Percentiles rank a stretch among this genome's conserved stretches.
Conservation (phyloP, 768 basidiomycete species). For the Phaeotremella fagi region DNA sequence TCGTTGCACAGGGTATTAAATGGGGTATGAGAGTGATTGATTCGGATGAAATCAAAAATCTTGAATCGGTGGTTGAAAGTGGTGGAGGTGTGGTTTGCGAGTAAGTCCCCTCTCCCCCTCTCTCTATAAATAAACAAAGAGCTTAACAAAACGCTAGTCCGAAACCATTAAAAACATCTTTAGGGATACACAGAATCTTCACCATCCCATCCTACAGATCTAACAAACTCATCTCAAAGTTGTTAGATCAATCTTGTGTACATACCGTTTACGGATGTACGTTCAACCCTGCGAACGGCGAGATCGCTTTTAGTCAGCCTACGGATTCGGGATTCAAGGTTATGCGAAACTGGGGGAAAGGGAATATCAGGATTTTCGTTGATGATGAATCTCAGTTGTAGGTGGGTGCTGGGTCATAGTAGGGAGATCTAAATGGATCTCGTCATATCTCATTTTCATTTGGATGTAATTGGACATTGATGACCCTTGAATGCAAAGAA, state of each 20-base stretch:
- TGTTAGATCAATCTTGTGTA: conserved; percentile 33
- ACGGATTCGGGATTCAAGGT: conserved; percentile 38
- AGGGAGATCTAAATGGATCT: no score
- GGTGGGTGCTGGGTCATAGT: no score
- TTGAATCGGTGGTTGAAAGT: conserved; percentile 15
- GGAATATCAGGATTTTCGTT: conserved; percentile 42
- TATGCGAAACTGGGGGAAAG: conserved; percentile 44
- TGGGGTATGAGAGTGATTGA: conserved; percentile 38
- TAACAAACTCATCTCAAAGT: conserved; percentile 18
- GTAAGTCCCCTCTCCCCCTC: conserved; percentile 35
- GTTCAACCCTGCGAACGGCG: conserved; percentile 26
- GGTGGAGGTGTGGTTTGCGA: conserved; percentile 42
- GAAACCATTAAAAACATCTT: conserved; percentile 27
- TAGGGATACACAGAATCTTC: conserved; percentile 46
- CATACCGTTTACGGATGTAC: conserved; percentile 40
- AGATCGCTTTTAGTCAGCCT: conserved; percentile 46
- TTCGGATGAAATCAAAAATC: conserved; percentile 8
- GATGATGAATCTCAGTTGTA: conserved; percentile 45
- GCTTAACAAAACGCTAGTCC: conserved; percentile 24
- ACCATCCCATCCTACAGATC: conserved; percentile 39
- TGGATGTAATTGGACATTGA: no score
- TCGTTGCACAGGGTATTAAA: conserved; percentile 44
- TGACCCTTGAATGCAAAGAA: no score
- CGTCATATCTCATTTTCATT: no score
- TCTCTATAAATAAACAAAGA: no score